Evolutionary conservation across 1,284 basidiomycete species (phyloP), one percentile per base, ranked within the genome.

Genomic region (Anthracocystis panici-leucophaei): DNA sequence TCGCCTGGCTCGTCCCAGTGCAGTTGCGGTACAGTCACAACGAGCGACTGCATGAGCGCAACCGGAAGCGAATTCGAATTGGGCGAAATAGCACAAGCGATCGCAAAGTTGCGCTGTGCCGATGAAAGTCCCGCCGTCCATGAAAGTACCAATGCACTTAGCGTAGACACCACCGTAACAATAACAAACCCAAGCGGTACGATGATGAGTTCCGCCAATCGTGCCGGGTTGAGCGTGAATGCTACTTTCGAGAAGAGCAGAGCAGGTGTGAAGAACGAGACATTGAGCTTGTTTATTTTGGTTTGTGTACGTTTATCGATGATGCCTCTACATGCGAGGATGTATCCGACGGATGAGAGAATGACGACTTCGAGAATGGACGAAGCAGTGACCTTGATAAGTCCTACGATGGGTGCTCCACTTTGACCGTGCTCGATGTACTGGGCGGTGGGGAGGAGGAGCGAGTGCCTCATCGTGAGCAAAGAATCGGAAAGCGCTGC

Each of bases 11-110:
- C 84, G 18, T 89, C 91, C 94, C 94, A 95, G 82, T 92, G 91
- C 35, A 97, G 88, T 12, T 90, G 90, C 0, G 92, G 92, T 0
- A 97, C 93, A 10, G 92, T 92, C 57, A 92, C 87, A 8, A 94
- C 93, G 23, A 97, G 90, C 70, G 91, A 92, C 86, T 96, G 93
- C 90, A 94, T 92, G 38, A 97, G 88, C 0, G 95, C 95, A 46
- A 97, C 94, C 0, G 95, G 95, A 1, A 97, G 88, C 6, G 93
- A 95, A 84, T 97, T 97, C 6, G 93, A 94, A 85, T 95, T 95
- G 33, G 82, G 82, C 21, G 79, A 80, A 40, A 85, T 85, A 38
- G 83, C 79, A 60, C 78, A 81, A 16, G 83, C 79, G 49, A 86
- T 81, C 23, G 86, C 85, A 78, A 87, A 87, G 65, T 85, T 85